A percentile compares a stretch with the other conserved stretches of the same genome.
These are phyloP conservation scores for Marsdenia floribunda DNA, from an alignment of 257 asterid species.

Conservation along the genomic window DNA sequence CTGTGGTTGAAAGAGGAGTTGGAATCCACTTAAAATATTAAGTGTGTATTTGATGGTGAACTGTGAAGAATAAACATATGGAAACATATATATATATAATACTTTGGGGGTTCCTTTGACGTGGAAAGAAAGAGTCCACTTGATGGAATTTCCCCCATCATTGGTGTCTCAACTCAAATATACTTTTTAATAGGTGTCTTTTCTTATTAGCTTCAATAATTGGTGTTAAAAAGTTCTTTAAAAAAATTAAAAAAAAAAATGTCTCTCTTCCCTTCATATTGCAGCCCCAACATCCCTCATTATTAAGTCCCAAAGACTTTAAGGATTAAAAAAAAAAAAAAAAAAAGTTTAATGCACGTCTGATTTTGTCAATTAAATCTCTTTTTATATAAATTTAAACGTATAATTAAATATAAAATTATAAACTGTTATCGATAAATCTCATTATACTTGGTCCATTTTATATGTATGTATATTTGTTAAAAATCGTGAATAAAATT, in stretches of 20 bases:
- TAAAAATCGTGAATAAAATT: too few relatives aligned
- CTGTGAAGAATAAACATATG: conserved; percentile 34
- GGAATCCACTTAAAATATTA: conserved; percentile 55
- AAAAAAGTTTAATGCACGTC: too few relatives aligned
- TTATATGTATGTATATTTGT: too few relatives aligned
- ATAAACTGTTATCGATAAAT: too few relatives aligned
- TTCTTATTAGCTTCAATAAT: conserved; percentile 37
- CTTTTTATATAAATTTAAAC: too few relatives aligned
- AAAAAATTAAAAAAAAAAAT: neutral
- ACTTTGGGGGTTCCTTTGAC: conserved; percentile 35
- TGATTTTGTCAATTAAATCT: too few relatives aligned
- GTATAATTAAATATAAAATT: too few relatives aligned
- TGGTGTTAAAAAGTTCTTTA: conserved; percentile 14
- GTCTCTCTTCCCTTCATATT: neutral
- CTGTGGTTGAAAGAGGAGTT: conserved; percentile 58
- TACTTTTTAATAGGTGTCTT: conserved; percentile 18
- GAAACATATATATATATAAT: conserved; percentile 9
- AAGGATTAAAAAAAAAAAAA: too few relatives aligned
- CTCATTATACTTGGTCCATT: too few relatives aligned
- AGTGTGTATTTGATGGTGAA: conserved; percentile 34
- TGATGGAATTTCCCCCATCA: conserved; percentile 25
- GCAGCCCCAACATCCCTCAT: neutral
- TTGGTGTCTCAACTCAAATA: conserved; percentile 24
- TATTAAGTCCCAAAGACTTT: neutral
- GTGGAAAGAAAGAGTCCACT: conserved; percentile 60